Base-by-base conservation (phyloP, 1,139 yeast genomes). In the Suhomyces bokatorum region DNA sequence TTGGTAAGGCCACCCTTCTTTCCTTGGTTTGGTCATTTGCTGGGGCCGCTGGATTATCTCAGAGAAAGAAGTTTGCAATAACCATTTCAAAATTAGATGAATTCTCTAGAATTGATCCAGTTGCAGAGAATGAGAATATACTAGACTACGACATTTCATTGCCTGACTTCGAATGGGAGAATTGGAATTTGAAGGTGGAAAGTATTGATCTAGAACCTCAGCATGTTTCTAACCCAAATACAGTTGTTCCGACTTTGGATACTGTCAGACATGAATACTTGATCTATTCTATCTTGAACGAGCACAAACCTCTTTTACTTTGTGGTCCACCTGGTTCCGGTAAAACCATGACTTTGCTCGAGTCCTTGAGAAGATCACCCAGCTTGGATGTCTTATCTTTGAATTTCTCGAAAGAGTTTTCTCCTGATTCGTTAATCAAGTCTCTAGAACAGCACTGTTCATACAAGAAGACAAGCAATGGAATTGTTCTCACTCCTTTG, bases 281-380 rank as follows among this genome's bases (percentile, higher is more conserved):
- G 17, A 73, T 91, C 1, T 78, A 75, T 50, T 70, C 83, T 0
- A 63, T 87, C 6, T 58, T 91, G 33, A 70, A 73, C 32, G 80
- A 81, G 37, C 85, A 79, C 46, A 68, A 69, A 39, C 81, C 95
- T 0, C 63, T 89, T 20, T 70, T 93, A 28, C 70, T 93, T 29
- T 90, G 97, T 66, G 99, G 99, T 5, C 98, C 98, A 0, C 98
- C 99, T 0, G 99, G 99, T 3, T 86, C 97, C 0, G 99, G 99
- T 50, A 93, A 93, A 60, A 91, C 98, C 0, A 91, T 91, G 98
- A 83, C 93, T 0, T 66, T 93, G 26, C 75, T 87, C 52, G 82
- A 85, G 43, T 83, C 90, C 0, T 63, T 93, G 37, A 70, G 87
- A 40, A 75, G 73, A 44, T 73, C 85, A 0, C 77, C 83, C 0